Evolutionary conservation across 192 early-diverging fungal species (phyloP).

Genomic region (Haplosporangium gracile): DNA sequence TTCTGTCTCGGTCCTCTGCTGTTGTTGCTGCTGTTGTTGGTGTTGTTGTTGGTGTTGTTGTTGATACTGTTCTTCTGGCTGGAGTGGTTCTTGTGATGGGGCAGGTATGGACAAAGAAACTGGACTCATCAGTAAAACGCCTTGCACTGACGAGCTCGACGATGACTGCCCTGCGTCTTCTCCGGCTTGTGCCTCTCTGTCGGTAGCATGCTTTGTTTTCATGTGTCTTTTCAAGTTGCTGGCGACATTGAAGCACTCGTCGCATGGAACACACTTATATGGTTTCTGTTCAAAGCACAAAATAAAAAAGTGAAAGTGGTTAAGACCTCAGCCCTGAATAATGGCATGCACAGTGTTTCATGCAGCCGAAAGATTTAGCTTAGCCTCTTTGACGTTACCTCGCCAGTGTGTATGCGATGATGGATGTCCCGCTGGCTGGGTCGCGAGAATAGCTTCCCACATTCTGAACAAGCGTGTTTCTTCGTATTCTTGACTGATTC

Average conservation of each 20-base stretch:
- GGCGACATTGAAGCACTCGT: constrained; percentile 8
- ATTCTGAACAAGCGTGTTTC: background rate
- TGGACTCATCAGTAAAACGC: background rate
- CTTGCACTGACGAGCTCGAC: background rate
- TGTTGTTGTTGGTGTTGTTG: background rate
- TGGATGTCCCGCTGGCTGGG: constrained; percentile 12
- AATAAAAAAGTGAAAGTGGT: background rate
- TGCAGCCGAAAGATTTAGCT: background rate
- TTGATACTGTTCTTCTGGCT: background rate
- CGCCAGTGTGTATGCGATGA: constrained; percentile 3
- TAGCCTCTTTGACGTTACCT: background rate
- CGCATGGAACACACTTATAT: background rate
- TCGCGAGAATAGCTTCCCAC: constrained; percentile 11
- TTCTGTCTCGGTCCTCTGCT: background rate
- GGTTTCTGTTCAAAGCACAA: background rate
- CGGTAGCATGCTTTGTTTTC: background rate
- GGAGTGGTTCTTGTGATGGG: background rate
- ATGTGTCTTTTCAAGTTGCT: constrained; percentile 18
- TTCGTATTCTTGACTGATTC: background rate
- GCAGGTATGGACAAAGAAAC: background rate
- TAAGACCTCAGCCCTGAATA: background rate
- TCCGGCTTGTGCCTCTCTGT: no score
- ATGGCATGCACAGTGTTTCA: background rate
- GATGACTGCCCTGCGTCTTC: background rate
- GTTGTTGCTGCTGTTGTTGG: constrained; percentile 1